Evolutionary conservation across 108 stramenopile species (phyloP), one percentile per base, ranked within the genome.

Genomic region (Discostella stelligeroides): DNA sequence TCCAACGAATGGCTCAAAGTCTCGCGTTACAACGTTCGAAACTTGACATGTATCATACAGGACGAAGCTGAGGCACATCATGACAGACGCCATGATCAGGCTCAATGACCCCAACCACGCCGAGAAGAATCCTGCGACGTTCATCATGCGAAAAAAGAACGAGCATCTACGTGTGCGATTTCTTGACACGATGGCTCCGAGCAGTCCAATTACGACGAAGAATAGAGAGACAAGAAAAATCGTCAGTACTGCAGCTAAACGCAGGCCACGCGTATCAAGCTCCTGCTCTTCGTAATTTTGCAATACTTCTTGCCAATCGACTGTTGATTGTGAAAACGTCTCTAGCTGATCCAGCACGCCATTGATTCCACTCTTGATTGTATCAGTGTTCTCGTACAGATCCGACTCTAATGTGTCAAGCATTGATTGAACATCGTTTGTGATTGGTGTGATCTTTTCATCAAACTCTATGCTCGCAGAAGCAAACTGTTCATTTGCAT

Each of bases 1-100:
- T 5, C 82, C 82, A n/a, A 83, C 66, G 40, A 71, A 63, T 6
- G 82, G 82, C 58, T 83, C 82, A 61, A 83, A 73, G 45, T 78
- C 82, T 25, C 55, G 25, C 1, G 54, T 73, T 12, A 80, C 34
- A 13, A 83, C 50, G 21, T 46, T 38, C 15, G 42, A 23, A 7
- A 66, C 75, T 58, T 83, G 38, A 30, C 82, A 83, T 34, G 63
- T 68, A 42, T 83, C 82, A 34, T 55, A 57, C 49, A 79, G 28
- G 24, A 83, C 17, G 27, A 83, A 66, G 25, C 55, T 63, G 13
- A 49, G 10, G 23, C 41, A 49, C 3, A 83, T 60, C 9, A 63
- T 7, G 27, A 61, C 21, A 28, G 82, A 79, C 21, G 82, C 82
- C 38, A 66, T 14, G 10, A 80, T 23, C 29, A 83, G 51, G 12